Conservation (phyloP, 139 green algal genomes). For the Zygnema circumcarinatum region DNA sequence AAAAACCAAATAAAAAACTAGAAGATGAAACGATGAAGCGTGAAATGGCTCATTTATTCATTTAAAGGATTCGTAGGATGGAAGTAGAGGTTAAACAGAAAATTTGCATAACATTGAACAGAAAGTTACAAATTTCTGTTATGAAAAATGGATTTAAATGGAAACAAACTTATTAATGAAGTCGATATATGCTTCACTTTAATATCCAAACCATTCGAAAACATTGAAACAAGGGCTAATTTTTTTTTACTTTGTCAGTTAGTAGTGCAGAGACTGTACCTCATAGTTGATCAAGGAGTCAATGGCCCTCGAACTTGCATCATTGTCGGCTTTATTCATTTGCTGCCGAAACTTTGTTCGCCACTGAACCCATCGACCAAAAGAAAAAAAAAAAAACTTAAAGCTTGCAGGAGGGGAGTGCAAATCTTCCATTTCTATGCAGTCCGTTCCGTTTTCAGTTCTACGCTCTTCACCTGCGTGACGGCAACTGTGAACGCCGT, state of each 20-base stretch:
- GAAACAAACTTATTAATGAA: no score
- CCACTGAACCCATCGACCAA: constrained; percentile 68
- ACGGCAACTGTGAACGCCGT: constrained; percentile 87
- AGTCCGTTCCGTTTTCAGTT: no score
- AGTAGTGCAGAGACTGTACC: constrained; percentile 19
- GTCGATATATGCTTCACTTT: no score
- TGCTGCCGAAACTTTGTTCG: constrained; percentile 82
- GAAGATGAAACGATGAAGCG: background rate
- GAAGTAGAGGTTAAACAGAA: background rate
- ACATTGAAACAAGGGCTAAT: no score
- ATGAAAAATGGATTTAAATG: no score
- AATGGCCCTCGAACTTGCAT: constrained; percentile 72
- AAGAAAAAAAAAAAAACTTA: background rate
- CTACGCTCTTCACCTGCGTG: constrained; percentile 63
- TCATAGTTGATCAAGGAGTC: constrained; percentile 99
- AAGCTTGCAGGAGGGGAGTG: background rate
- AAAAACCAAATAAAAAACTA: constrained; percentile 1
- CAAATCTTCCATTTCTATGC: no score
- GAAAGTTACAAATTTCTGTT: no score
- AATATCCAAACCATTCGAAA: no score
- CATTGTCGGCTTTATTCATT: constrained; percentile 84
- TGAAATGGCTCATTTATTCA: no score
- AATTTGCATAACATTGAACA: no score
- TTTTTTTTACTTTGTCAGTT: no score
- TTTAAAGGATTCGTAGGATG: no score